These are phyloP conservation scores for Botrytis squamosa DNA, from an alignment of 2,329 filamentous ascomycete species.

Conservation along the genomic window DNA sequence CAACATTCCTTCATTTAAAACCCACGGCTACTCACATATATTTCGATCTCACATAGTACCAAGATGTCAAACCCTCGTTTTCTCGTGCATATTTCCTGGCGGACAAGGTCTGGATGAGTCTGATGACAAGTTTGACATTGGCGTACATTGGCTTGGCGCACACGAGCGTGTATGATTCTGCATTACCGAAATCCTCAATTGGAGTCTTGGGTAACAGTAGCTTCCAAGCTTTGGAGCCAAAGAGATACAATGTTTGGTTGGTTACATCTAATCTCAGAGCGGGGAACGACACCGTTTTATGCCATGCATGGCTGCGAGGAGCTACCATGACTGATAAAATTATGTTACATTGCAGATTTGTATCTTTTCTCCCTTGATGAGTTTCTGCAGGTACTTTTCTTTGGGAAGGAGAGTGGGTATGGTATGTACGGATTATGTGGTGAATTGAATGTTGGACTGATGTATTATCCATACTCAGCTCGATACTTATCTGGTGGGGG, in stretches of 20 bases:
- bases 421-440: neutral
- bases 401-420: neutral
- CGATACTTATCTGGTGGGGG: neutral
- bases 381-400: constrained; percentile 1
- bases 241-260: neutral
- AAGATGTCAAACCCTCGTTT: constrained; percentile 17
- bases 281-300: constrained; percentile 1
- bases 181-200: neutral
- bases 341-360: constrained; percentile 1
- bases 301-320: neutral
- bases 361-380: neutral
- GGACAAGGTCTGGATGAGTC: constrained; percentile 7
- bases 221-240: neutral
- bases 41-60: neutral
- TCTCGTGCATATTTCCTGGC: constrained; percentile 14
- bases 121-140: constrained; percentile 7
- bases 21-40: neutral
- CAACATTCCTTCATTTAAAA: constrained; percentile 4
- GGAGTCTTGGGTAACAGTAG: neutral
- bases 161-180: neutral
- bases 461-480: neutral
- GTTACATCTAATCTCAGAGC: constrained; percentile 12
- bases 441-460: neutral
- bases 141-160: neutral
- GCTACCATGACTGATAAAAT: neutral